A percentile compares a stretch with the other conserved stretches of the same genome.
Conservation (phyloP, 2,329 filamentous ascomycete genomes). For the Penicillium brasilianum region DNA sequence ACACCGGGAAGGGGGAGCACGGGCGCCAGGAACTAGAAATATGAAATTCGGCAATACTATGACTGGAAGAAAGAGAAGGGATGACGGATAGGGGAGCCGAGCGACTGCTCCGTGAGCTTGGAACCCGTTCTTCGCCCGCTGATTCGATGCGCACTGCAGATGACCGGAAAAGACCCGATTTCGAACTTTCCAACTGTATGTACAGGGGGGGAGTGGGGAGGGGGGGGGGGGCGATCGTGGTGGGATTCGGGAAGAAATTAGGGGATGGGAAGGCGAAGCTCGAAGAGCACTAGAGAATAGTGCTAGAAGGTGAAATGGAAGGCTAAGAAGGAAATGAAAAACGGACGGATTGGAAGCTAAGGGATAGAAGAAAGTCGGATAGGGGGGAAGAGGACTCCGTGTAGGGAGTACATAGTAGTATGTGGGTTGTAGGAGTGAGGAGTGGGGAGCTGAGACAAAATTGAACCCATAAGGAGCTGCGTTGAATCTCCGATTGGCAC, state of each 20-base stretch:
- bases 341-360: not conserved
- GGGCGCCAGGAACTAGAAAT: not conserved
- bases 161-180: constrained; percentile 5
- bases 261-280: not conserved
- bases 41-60: not conserved
- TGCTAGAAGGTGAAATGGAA: constrained; percentile 5
- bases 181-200: not conserved
- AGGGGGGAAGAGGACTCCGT: not conserved
- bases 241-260: constrained; percentile 3
- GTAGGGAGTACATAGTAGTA: not conserved
- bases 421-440: not conserved
- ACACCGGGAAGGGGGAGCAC: not conserved
- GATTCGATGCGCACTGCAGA: constrained; percentile 7
- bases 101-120: constrained; percentile 6
- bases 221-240: constrained; percentile 1
- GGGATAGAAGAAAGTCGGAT: not conserved
- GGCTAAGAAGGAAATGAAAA: not conserved
- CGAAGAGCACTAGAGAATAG: not conserved
- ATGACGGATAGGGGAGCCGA: constrained; percentile 22
- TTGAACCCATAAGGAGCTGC: not conserved
- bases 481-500: not conserved
- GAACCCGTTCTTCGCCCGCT: not conserved
- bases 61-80: not conserved
- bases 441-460: constrained; percentile 7
- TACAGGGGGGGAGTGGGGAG: not conserved